phyloP scores from a whole-genome alignment of 2,329 filamentous ascomycete species.

The Nothopassalora personata region DNA sequence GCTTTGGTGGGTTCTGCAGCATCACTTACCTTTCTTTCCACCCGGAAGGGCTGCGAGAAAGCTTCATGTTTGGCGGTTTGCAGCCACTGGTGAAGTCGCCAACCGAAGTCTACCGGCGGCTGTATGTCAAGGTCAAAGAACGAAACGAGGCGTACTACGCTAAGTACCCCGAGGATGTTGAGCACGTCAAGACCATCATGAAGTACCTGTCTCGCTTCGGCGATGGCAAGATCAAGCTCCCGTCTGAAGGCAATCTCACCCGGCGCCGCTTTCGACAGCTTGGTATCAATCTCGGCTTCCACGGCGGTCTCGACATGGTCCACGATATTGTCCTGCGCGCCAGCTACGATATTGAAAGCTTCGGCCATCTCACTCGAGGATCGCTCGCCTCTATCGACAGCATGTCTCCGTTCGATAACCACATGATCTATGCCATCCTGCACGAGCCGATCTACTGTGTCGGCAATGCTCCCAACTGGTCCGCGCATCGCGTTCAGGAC shows the following conservation, averaged over 20 bases:
- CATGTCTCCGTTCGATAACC: conserved; percentile 64
- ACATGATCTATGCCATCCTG: conserved; percentile 76
- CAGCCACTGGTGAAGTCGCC: conserved; percentile 67
- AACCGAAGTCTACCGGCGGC: conserved; percentile 68
- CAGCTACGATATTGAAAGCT: conserved; percentile 66
- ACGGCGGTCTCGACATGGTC: conserved; percentile 70
- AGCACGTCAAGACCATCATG: conserved; percentile 61
- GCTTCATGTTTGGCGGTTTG: conserved; percentile 78
- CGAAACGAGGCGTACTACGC: conserved; percentile 74
- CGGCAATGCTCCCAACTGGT: conserved; percentile 65
- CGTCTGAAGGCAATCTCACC: conserved; percentile 68
- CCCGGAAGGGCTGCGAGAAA: conserved; percentile 66
- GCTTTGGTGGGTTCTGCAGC: conserved; percentile 83
- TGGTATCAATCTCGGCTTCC: conserved; percentile 71
- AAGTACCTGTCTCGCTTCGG: conserved; percentile 54
- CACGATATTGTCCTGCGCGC: conserved; percentile 68
- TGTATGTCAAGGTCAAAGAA: conserved; percentile 62
- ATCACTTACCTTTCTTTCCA: conserved; percentile 78
- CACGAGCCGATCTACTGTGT: conserved; percentile 87
- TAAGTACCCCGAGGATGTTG: conserved; percentile 78
- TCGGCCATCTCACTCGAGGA: conserved; percentile 68
- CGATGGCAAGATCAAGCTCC: conserved; percentile 58
- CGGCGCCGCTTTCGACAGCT: conserved; percentile 69
- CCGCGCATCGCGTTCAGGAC: conserved; percentile 60
- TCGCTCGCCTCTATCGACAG: conserved; percentile 65